Evolutionary conservation across 352 stramenopile genomes (phyloP).

Genomic region (Phytophthora uliginosa): DNA sequence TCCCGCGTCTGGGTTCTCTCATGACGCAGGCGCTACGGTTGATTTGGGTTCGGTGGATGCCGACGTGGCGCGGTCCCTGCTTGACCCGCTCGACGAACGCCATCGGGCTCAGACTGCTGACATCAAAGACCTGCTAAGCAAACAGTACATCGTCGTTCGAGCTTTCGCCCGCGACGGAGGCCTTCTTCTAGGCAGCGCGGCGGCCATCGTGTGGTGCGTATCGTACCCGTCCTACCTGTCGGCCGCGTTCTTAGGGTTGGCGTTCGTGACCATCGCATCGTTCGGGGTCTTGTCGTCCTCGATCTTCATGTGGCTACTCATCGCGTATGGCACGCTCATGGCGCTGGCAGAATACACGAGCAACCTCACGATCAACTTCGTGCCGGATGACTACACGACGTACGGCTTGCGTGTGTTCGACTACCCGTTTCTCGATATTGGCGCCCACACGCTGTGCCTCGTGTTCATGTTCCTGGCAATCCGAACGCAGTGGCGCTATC

Average conservation of each 20-base stretch:
- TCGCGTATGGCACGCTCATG: slow-evolving; percentile 67
- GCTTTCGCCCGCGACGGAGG: slow-evolving; percentile 80
- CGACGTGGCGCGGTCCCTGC: slow-evolving; percentile 39
- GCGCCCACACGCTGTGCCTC: slow-evolving; percentile 79
- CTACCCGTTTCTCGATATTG: slow-evolving; percentile 81
- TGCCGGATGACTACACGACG: slow-evolving; percentile 57
- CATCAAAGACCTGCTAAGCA: slow-evolving; percentile 63
- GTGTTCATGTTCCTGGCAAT: slow-evolving; percentile 86
- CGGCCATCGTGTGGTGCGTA: slow-evolving; percentile 79
- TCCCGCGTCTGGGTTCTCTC: slow-evolving; percentile 16
- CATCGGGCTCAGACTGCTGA: slow-evolving; percentile 39
- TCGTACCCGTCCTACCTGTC: slow-evolving; percentile 88
- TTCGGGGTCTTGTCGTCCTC: slow-evolving; percentile 69
- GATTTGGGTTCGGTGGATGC: slow-evolving; percentile 40
- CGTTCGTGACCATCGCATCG: slow-evolving; percentile 72
- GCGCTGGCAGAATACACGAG: slow-evolving; percentile 71
- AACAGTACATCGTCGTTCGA: slow-evolving; percentile 71
- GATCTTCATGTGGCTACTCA: slow-evolving; percentile 69
- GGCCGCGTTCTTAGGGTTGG: slow-evolving; percentile 67
- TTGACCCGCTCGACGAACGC: slow-evolving; percentile 42
- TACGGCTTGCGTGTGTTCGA: slow-evolving; percentile 79
- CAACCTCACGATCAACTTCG: slow-evolving; percentile 70
- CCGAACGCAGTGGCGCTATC: slow-evolving; percentile 80
- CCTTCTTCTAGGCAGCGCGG: slow-evolving; percentile 70
- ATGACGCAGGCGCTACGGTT: slow-evolving; percentile 24